A percentile compares a stretch with the other conserved stretches of the same genome.
Conservation (phyloP, 129 eudicot species). For the Flaveria linearis region DNA sequence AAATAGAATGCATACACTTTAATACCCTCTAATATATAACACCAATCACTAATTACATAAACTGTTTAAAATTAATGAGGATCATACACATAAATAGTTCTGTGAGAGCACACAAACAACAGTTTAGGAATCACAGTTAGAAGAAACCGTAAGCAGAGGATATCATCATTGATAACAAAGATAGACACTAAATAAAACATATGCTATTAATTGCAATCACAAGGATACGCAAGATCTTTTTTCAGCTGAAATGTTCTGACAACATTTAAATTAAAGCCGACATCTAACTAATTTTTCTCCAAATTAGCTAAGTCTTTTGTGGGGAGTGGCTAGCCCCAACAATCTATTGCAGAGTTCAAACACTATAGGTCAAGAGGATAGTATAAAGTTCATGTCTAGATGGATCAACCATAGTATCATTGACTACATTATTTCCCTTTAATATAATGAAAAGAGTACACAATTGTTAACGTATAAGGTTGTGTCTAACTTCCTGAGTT, state of each 20-base stretch:
- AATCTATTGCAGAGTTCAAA: neutral
- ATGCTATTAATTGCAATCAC: neutral
- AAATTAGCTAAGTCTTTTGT: neutral
- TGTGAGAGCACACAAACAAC: constrained; percentile 17
- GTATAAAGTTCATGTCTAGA: constrained; percentile 4
- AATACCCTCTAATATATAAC: no score
- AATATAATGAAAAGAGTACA: neutral
- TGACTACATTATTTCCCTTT: neutral
- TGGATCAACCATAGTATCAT: neutral
- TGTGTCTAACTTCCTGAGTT: neutral
- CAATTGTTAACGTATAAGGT: neutral
- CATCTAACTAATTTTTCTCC: neutral
- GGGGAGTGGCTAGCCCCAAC: neutral
- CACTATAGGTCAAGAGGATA: neutral
- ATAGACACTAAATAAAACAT: neutral
- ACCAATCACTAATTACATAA: no score
- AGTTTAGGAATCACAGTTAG: constrained; percentile 1
- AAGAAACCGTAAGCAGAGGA: constrained; percentile 11
- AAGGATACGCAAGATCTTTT: neutral
- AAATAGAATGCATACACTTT: no score
- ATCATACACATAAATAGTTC: no score
- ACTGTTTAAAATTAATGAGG: no score
- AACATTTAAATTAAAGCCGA: neutral
- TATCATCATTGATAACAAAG: neutral
- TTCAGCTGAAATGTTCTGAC: neutral